A percentile compares a stretch with the other conserved stretches of the same genome.
Conservation (phyloP, 495 filamentous ascomycete species). For the Aspergillus sclerotiicarbonarius region DNA sequence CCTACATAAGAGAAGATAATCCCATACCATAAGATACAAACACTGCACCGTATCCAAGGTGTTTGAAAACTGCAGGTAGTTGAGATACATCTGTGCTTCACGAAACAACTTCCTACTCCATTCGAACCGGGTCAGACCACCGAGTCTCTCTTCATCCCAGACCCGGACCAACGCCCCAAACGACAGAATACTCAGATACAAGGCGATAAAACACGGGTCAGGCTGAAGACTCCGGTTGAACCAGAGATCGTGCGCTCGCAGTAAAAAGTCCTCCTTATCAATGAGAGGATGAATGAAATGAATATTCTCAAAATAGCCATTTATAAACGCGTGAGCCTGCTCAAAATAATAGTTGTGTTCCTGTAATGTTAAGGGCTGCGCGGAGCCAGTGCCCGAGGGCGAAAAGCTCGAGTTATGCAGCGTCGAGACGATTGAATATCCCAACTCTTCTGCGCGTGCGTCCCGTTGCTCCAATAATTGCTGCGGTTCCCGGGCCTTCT, state of each 20-base stretch:
- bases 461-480: constrained; percentile 17
- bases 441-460: constrained; percentile 1
- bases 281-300: constrained; percentile 44
- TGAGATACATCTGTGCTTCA: constrained; percentile 39
- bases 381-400: constrained; percentile 27
- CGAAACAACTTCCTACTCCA: constrained; percentile 45
- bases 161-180: constrained; percentile 39
- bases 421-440: constrained; percentile 38
- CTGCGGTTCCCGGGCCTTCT: constrained; percentile 30
- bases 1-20: not conserved
- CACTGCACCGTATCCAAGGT: constrained; percentile 43
- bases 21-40: constrained; percentile 38
- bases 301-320: constrained; percentile 44
- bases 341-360: constrained; percentile 42
- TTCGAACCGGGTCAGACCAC: constrained; percentile 38
- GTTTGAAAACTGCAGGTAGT: constrained; percentile 38
- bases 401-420: constrained; percentile 42
- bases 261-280: constrained; percentile 38
- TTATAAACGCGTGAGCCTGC: constrained; percentile 42
- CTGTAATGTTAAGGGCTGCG: constrained; percentile 23
- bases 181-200: constrained; percentile 41
- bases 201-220: constrained; percentile 38
- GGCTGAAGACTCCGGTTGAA: constrained; percentile 29
- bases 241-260: constrained; percentile 40
- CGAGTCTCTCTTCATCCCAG: constrained; percentile 38